Base-by-base conservation (phyloP, 140 eudicot species). In the Ambrosia hybrid region DNA sequence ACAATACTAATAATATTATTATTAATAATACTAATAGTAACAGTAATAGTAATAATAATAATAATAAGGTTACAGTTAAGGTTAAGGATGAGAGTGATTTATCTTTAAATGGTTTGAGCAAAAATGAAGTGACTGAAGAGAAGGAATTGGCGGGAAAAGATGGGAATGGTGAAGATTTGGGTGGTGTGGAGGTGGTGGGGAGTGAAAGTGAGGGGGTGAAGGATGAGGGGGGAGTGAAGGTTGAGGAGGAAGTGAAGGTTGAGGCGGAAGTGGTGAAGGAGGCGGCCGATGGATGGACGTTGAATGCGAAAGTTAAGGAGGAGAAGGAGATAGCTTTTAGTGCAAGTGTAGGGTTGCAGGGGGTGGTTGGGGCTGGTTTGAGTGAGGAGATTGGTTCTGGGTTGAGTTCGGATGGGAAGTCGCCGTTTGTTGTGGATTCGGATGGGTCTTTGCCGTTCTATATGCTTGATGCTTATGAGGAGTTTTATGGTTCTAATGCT, bases 401-500 rank as follows among this genome's bases (percentile, higher is more conserved):
- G 51, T 65, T 77, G 60, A 74, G 3, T 39, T 60, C 73, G 16
- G 90, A 84, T 56, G 99, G 83, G 16, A 88, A 85, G 62, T 59
- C 76, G 38, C 95, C 88, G 33, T 88, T 95, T 71, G 92, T 79
- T 9, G 78, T 88, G 75, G 92, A 95, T 51, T 65, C 88, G 0
- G 85, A 91, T 72, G 99, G 97, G 13, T 95, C 91, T 4, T 49
- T 95, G 82, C 95, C 95, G 45, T 91, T 95, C 45, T 91, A 86
- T 52, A 78, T 95, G 67, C 88, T 94, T 46, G 99, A 90, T 86
- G 97, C 96, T 21, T 86, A 90, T 38, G 99, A 90, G 83, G 96
- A 94, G 78, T 69, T 65, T 64, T 86, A 61, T 72, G 97, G 96
- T 60, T 76, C 83, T 15, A 94, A 94, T 72, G 85, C 89, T 6